These are phyloP conservation scores for Kodamaea jinghongensis DNA, from an alignment of 805 yeast genomes.

Conservation along the genomic window DNA sequence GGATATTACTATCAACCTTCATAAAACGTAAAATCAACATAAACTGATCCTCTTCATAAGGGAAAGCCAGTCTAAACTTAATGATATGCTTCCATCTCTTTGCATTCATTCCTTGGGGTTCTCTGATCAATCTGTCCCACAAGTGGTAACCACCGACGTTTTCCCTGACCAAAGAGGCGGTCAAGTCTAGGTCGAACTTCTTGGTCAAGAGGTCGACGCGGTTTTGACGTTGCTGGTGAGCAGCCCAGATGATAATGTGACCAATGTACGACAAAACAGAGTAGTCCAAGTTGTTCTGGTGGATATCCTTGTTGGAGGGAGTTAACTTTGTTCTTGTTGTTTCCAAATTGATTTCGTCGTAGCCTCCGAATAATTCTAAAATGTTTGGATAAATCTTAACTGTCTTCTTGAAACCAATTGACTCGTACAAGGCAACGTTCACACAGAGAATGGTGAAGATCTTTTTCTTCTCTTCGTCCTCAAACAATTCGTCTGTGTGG, in stretches of 20 bases:
- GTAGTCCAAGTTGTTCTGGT: slow-evolving; percentile 37
- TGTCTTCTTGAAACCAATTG: slow-evolving; percentile 32
- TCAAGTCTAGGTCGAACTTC: slow-evolving; percentile 19
- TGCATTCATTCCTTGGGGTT: slow-evolving; percentile 30
- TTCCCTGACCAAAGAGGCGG: slow-evolving; percentile 16
- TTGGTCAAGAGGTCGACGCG: slow-evolving; percentile 13
- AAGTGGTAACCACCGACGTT: slow-evolving; percentile 39
- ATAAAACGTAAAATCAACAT: slow-evolving; percentile 34
- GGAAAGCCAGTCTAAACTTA: slow-evolving; percentile 34
- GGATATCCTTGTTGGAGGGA: slow-evolving; percentile 31
- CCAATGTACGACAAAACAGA: slow-evolving; percentile 38
- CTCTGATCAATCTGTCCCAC: slow-evolving; percentile 38
- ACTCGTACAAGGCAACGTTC: slow-evolving; percentile 35
- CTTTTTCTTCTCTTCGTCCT: slow-evolving; percentile 16
- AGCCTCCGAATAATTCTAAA: slow-evolving; percentile 26
- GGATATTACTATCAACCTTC: slow-evolving; percentile 25
- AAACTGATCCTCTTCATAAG: slow-evolving; percentile 40
- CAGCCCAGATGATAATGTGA: slow-evolving; percentile 38
- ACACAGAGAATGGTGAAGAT: slow-evolving; percentile 31
- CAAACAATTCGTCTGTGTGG: slow-evolving; percentile 25
- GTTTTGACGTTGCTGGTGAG: slow-evolving; percentile 21
- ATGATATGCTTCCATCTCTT: slow-evolving; percentile 43
- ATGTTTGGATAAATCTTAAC: slow-evolving; percentile 23
- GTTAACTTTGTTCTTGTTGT: slow-evolving; percentile 33
- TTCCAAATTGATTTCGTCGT: slow-evolving; percentile 31